phyloP scores from a whole-genome alignment of 2,329 filamentous ascomycete species.

The Aspergillus luchuensis region DNA sequence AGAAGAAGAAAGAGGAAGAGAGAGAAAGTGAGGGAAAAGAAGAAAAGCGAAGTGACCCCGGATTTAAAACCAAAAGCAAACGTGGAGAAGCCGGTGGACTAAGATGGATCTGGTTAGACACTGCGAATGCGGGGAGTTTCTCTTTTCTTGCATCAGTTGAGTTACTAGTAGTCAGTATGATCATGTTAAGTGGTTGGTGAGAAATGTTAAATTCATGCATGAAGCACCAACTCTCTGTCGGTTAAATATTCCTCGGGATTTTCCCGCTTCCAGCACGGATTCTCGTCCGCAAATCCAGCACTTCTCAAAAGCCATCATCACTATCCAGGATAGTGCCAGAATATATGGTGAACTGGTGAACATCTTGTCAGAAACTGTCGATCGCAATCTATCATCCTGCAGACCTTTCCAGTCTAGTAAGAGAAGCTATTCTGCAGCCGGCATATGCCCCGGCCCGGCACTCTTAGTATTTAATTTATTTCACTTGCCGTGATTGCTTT shows the following conservation, averaged over 20 bases:
- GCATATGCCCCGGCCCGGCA: too few species aligned
- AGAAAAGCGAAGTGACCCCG: slow-evolving; percentile 15
- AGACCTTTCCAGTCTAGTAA: too few species aligned
- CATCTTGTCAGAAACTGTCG: neutral
- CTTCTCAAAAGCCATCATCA: too few species aligned
- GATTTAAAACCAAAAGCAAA: slow-evolving; percentile 19
- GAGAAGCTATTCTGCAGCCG: too few species aligned
- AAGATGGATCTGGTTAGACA: neutral
- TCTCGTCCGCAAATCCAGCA: slow-evolving; percentile 7
- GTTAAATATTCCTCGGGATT: slow-evolving; percentile 18
- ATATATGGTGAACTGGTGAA: neutral
- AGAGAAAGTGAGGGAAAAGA: slow-evolving; percentile 3
- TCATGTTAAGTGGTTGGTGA: too few species aligned
- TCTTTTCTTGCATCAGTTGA: too few species aligned
- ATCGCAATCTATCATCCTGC: neutral
- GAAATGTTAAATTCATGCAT: neutral
- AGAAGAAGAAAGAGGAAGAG: slow-evolving; percentile 8
- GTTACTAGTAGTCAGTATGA: too few species aligned
- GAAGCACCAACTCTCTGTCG: neutral
- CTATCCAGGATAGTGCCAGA: neutral
- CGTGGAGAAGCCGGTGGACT: slow-evolving; percentile 24
- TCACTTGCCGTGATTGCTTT: too few species aligned
- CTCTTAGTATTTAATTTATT: too few species aligned
- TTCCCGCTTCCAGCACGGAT: slow-evolving; percentile 24
- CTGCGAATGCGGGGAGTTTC: slow-evolving; percentile 1